phyloP scores from a whole-genome alignment of 2,329 filamentous ascomycete species.

The Trichophyton mentagrophytes region DNA sequence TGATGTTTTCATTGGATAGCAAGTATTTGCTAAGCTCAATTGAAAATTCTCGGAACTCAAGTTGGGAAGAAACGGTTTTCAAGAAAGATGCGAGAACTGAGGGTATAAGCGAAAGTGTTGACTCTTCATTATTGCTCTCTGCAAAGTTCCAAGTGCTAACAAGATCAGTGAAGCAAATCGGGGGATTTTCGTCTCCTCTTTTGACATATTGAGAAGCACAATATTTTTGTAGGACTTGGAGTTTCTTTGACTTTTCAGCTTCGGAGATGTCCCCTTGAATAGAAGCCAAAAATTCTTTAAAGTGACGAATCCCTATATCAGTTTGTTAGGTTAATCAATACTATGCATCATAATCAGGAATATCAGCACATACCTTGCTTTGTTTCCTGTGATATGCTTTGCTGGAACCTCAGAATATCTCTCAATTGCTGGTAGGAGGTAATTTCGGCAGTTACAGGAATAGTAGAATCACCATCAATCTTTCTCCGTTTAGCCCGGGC shows the following conservation, averaged over 20 bases:
- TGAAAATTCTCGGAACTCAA: constrained; percentile 64
- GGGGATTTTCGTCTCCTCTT: constrained; percentile 41
- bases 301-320: constrained; percentile 28
- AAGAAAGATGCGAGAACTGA: constrained; percentile 72
- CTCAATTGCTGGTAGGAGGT: constrained; percentile 51
- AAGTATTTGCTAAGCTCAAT: constrained; percentile 68
- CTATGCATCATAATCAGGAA: not conserved
- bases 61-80: constrained; percentile 58
- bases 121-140: constrained; percentile 64
- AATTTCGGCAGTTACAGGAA: constrained; percentile 17
- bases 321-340: not conserved
- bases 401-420: constrained; percentile 56
- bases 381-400: constrained; percentile 44
- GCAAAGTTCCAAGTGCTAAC: constrained; percentile 84
- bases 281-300: constrained; percentile 33
- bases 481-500: constrained; percentile 30
- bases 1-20: constrained; percentile 66
- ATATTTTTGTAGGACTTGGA: constrained; percentile 35
- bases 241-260: constrained; percentile 26
- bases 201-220: constrained; percentile 42
- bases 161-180: constrained; percentile 60
- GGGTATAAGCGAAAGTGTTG: constrained; percentile 64
- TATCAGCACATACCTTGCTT: constrained; percentile 47
- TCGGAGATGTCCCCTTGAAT: constrained; percentile 25
- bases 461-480: constrained; percentile 19